Evolutionary conservation across 23 red algal genomes (phyloP).

Genomic region (Gracilaria caudata): DNA sequence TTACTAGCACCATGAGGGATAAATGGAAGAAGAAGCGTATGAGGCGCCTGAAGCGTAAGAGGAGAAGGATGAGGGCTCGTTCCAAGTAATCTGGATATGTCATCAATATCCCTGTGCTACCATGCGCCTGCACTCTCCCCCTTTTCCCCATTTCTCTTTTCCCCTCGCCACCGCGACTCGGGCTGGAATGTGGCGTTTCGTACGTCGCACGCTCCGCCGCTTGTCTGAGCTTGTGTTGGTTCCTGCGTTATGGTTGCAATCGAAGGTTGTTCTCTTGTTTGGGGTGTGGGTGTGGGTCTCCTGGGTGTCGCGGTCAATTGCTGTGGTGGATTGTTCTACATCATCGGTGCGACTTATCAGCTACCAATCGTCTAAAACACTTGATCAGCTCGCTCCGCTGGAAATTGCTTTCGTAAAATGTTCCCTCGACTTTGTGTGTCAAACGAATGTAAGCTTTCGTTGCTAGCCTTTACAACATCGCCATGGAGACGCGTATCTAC

Average conservation of each 20-base stretch:
- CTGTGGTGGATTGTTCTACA: not conserved
- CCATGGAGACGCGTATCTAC: not conserved
- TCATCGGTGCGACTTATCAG: not conserved
- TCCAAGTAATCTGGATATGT: constrained; percentile 57
- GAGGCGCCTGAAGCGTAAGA: constrained; percentile 86
- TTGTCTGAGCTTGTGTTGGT: not conserved
- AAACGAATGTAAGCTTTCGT: not conserved
- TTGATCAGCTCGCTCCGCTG: not conserved
- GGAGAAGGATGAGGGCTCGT: constrained; percentile 81
- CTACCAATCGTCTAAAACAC: not conserved
- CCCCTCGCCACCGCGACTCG: not conserved
- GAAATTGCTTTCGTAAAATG: constrained; percentile 5
- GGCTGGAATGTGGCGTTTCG: too few species aligned
- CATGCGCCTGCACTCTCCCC: not conserved
- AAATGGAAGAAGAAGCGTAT: constrained; percentile 93
- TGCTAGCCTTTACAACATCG: not conserved
- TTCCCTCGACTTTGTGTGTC: constrained; percentile 4
- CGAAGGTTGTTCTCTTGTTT: not conserved
- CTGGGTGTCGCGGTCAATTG: not conserved
- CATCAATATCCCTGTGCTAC: not conserved
- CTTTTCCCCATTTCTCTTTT: not conserved
- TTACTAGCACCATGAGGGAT: constrained; percentile 56
- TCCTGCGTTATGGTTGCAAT: not conserved
- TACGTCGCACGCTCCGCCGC: not conserved
- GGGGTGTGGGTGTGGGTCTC: not conserved